Evolutionary conservation across 2,329 filamentous ascomycete genomes (phyloP).

Genomic region (Penicillium sp.): DNA sequence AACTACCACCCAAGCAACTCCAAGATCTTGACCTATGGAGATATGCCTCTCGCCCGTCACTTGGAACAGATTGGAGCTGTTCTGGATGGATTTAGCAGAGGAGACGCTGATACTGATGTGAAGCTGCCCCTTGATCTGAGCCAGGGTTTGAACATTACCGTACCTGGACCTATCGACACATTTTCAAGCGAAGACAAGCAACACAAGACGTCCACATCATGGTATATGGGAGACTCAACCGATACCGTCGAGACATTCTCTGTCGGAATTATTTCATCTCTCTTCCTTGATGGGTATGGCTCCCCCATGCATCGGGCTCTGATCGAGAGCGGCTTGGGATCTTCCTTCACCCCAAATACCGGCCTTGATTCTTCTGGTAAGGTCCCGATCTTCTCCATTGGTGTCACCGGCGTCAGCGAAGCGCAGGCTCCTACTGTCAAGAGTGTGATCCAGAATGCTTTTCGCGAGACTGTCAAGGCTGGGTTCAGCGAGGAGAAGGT

Average conservation of each 20-base stretch:
- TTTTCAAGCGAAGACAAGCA: constrained; percentile 84
- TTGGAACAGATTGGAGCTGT: constrained; percentile 75
- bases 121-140: constrained; percentile 74
- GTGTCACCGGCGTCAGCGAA: constrained; percentile 84
- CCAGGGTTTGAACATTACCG: constrained; percentile 65
- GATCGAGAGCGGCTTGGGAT: constrained; percentile 85
- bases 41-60: constrained; percentile 83
- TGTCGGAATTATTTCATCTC: constrained; percentile 74
- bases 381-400: constrained; percentile 83
- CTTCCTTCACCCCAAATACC: constrained; percentile 92
- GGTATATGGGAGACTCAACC: constrained; percentile 81
- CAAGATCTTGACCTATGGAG: constrained; percentile 92
- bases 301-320: constrained; percentile 88
- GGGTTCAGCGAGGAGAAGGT: constrained; percentile 91
- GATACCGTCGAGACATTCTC: constrained; percentile 89
- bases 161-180: constrained; percentile 82
- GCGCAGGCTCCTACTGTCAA: constrained; percentile 77
- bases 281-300: constrained; percentile 92
- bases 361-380: constrained; percentile 82
- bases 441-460: constrained; percentile 69
- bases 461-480: constrained; percentile 68
- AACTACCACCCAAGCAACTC: constrained; percentile 98
- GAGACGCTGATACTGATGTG: constrained; percentile 69
- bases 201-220: constrained; percentile 90
- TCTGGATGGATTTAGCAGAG: constrained; percentile 71